These are phyloP conservation scores for Microcera coccophila DNA, from an alignment of 2,329 filamentous ascomycete genomes.

Conservation along the genomic window DNA sequence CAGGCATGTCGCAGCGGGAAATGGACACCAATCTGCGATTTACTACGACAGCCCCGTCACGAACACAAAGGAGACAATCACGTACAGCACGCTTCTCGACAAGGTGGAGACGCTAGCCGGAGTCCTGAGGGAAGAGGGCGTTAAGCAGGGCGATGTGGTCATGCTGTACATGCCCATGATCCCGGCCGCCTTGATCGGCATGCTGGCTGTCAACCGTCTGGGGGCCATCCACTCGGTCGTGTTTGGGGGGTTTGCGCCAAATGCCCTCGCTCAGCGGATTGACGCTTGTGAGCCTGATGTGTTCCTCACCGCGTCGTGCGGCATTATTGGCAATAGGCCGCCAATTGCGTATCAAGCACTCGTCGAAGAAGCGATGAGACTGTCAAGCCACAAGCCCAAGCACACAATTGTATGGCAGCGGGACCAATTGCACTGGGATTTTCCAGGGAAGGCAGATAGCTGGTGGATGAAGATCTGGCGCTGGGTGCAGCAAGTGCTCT, in stretches of 20 bases:
- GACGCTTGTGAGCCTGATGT: constrained; percentile 72
- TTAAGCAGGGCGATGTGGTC: constrained; percentile 79
- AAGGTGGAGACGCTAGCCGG: constrained; percentile 82
- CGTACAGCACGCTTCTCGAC: constrained; percentile 69
- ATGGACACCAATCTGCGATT: constrained; percentile 70
- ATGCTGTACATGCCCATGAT: constrained; percentile 98
- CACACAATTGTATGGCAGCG: constrained; percentile 82
- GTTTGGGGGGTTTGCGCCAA: constrained; percentile 84
- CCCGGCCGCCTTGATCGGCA: constrained; percentile 77
- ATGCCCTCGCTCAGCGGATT: constrained; percentile 81
- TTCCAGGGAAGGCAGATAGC: constrained; percentile 58
- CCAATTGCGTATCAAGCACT: constrained; percentile 72
- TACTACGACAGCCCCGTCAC: constrained; percentile 88
- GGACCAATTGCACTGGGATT: constrained; percentile 71
- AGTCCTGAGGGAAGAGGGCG: constrained; percentile 75
- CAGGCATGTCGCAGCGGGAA: constrained; percentile 77
- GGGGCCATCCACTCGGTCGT: constrained; percentile 90
- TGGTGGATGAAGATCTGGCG: no score
- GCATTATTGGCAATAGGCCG: constrained; percentile 81
- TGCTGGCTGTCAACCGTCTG: constrained; percentile 74
- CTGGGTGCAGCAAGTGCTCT: no score
- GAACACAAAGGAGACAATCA: constrained; percentile 64
- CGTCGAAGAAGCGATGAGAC: constrained; percentile 66
- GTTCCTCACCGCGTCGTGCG: constrained; percentile 86
- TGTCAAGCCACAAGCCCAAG: constrained; percentile 66